phyloP scores from a whole-genome alignment of 73 alveolate genomes.

The Stentor roeselii region DNA sequence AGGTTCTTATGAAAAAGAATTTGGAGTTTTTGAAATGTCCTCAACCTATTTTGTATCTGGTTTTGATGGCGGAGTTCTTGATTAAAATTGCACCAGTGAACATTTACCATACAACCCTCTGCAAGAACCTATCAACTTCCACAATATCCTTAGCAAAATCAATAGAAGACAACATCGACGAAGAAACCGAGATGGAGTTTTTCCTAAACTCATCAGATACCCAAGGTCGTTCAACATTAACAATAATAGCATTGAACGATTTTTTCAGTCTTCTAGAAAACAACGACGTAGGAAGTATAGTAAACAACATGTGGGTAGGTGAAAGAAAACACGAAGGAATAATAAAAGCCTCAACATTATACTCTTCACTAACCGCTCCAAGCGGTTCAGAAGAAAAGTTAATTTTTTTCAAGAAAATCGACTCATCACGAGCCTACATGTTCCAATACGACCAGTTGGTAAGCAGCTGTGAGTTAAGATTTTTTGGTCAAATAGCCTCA shows the following conservation, averaged over 20 bases:
- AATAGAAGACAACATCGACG: slow-evolving; percentile 16
- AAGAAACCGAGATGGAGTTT: slow-evolving; percentile 26
- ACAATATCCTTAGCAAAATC: not conserved
- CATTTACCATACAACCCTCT: not conserved
- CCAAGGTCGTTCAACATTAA: not conserved
- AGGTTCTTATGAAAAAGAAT: not conserved
- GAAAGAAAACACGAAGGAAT: slow-evolving; percentile 17
- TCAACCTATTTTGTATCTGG: not conserved
- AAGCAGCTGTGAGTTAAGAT: not conserved
- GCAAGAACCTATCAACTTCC: not conserved
- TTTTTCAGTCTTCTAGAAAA: slow-evolving; percentile 14
- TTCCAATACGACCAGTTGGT: not conserved
- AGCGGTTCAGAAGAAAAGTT: slow-evolving; percentile 16
- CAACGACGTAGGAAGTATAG: slow-evolving; percentile 24
- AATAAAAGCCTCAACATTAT: slow-evolving; percentile 15
- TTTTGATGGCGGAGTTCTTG: slow-evolving; percentile 15
- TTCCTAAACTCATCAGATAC: not conserved
- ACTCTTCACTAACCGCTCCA: slow-evolving; percentile 15
- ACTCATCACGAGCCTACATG: not conserved
- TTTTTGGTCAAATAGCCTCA: not conserved
- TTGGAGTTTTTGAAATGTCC: slow-evolving; percentile 8
- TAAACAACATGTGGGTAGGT: slow-evolving; percentile 23
- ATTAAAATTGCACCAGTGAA: not conserved
- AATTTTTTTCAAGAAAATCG: not conserved
- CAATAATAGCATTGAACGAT: slow-evolving; percentile 1